These are phyloP conservation scores for Croton setiger DNA, from an alignment of 441 rosid genomes.

Conservation along the genomic window DNA sequence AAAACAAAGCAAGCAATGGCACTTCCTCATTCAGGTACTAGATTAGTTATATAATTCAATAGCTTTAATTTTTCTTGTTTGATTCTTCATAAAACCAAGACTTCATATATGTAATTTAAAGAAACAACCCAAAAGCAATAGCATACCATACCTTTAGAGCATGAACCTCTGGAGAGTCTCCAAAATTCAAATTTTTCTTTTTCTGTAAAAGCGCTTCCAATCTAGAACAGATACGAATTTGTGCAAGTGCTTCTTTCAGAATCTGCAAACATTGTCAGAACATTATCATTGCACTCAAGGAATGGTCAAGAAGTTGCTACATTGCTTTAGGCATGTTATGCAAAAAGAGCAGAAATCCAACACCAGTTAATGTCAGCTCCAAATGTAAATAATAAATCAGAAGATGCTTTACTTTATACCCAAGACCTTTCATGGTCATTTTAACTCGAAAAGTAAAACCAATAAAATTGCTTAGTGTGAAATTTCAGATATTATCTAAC, in stretches of 20 bases:
- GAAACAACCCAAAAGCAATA: constrained; percentile 16
- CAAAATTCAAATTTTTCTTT: constrained; percentile 64
- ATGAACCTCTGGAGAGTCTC: constrained; percentile 88
- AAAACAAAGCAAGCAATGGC: neutral
- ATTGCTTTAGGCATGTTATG: neutral
- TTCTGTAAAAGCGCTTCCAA: constrained; percentile 70
- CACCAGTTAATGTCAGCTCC: neutral
- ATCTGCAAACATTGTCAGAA: constrained; percentile 43
- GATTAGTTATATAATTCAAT: neutral
- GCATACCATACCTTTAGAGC: constrained; percentile 69
- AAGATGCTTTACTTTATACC: neutral
- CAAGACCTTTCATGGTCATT: neutral
- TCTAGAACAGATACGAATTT: constrained; percentile 72
- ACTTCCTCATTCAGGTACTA: neutral
- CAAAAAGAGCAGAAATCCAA: neutral
- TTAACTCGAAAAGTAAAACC: neutral
- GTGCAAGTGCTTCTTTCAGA: constrained; percentile 72
- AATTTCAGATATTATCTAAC: neutral
- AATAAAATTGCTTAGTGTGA: neutral
- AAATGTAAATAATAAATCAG: neutral
- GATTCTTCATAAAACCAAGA: neutral
- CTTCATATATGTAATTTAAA: constrained; percentile 3
- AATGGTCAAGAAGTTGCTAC: neutral
- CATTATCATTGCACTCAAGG: neutral
- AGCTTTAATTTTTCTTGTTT: neutral